Conservation (phyloP, 495 filamentous ascomycete species). For the Xeromyces bisporus region DNA sequence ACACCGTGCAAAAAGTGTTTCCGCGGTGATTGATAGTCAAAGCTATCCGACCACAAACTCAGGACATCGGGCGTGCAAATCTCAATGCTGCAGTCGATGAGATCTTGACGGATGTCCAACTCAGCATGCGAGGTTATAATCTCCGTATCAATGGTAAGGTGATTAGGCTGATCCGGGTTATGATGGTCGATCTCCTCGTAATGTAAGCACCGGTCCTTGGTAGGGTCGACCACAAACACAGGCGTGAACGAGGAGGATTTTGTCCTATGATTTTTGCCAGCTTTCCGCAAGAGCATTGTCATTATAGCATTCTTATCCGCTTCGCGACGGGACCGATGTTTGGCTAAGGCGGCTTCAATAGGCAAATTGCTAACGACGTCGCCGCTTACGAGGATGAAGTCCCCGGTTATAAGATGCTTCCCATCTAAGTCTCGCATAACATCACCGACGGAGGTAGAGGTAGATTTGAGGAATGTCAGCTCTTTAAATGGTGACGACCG, state of each 20-base stretch:
- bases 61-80: constrained; percentile 95
- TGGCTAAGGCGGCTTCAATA: constrained; percentile 59
- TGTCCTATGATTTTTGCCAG: constrained; percentile 54
- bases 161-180: constrained; percentile 28
- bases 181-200: constrained; percentile 59
- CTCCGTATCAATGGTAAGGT: constrained; percentile 57
- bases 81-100: constrained; percentile 91
- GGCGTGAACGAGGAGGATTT: constrained; percentile 58
- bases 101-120: constrained; percentile 66
- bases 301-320: constrained; percentile 92
- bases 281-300: constrained; percentile 83
- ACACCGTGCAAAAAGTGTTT: constrained; percentile 81
- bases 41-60: constrained; percentile 90
- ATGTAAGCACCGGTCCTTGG: constrained; percentile 67
- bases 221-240: constrained; percentile 72
- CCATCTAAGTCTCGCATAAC: constrained; percentile 88
- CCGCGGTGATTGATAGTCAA: constrained; percentile 83
- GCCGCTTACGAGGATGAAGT: constrained; percentile 85
- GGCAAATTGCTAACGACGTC: constrained; percentile 86
- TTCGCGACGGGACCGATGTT: constrained; percentile 64
- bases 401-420: constrained; percentile 67
- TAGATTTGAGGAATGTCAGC: constrained; percentile 72
- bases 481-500: constrained; percentile 66
- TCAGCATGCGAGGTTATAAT: constrained; percentile 44
- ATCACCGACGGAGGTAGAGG: constrained; percentile 79